Conservation (phyloP, 768 basidiomycete genomes). For the Termitomyces sp. region DNA sequence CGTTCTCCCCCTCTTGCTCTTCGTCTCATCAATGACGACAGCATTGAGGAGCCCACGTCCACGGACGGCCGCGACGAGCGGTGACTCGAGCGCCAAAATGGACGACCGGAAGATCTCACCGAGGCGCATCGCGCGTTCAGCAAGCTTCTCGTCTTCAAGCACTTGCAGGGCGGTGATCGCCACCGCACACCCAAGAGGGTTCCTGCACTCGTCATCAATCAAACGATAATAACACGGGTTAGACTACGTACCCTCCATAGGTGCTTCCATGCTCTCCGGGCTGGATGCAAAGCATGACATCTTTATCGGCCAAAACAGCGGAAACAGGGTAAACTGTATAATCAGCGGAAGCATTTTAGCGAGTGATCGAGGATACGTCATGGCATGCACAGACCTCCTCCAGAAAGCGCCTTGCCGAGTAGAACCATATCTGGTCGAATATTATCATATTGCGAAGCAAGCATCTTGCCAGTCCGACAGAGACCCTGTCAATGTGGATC, state of each 20-base stretch:
- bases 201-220: conserved; percentile 37
- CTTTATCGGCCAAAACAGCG: conserved; percentile 84
- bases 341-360: conserved; percentile 27
- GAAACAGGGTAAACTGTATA: conserved; percentile 98
- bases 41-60: conserved; percentile 91
- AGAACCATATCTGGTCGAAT: conserved; percentile 90
- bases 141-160: conserved; percentile 82
- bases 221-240: not conserved
- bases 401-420: conserved; percentile 94
- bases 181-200: conserved; percentile 95
- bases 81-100: conserved; percentile 55
- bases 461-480: conserved; percentile 90
- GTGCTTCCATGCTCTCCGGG: conserved; percentile 97
- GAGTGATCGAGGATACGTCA: not conserved
- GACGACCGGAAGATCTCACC: conserved; percentile 77
- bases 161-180: conserved; percentile 90
- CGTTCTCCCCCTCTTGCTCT: conserved; percentile 70
- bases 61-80: conserved; percentile 74
- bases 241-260: conserved; percentile 74
- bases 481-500: conserved; percentile 52
- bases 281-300: conserved; percentile 91
- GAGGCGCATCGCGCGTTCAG: conserved; percentile 70
- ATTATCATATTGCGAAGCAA: conserved; percentile 82
- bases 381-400: conserved; percentile 61
- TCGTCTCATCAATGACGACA: conserved; percentile 83